phyloP scores from a whole-genome alignment of 169 alveolate genomes.

The Cytauxzoon felis region DNA sequence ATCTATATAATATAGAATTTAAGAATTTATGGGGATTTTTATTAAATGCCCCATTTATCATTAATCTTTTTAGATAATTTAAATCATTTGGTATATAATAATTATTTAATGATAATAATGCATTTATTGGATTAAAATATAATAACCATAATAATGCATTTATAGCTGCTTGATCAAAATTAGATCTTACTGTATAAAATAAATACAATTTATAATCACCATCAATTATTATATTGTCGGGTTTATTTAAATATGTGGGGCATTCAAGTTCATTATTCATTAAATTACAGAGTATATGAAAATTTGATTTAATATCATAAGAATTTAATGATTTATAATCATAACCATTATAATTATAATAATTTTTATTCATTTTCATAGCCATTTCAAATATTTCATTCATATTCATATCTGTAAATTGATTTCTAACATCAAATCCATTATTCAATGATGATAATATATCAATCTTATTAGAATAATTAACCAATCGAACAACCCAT shows the following conservation, averaged over 20 bases:
- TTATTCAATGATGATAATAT: too few species aligned
- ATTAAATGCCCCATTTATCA: background rate
- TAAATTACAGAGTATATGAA: too few species aligned
- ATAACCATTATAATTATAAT: too few species aligned
- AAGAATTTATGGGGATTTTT: background rate
- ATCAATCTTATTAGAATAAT: too few species aligned
- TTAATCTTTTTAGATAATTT: slow-evolving; percentile 1
- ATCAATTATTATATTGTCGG: background rate
- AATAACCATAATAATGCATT: slow-evolving; percentile 34
- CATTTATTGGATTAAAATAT: slow-evolving; percentile 2
- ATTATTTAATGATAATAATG: background rate
- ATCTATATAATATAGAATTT: background rate
- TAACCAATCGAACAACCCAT: too few species aligned
- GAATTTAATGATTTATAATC: too few species aligned
- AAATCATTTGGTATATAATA: slow-evolving; percentile 5
- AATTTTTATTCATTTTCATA: too few species aligned
- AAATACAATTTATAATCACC: background rate
- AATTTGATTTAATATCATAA: too few species aligned
- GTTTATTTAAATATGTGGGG: background rate
- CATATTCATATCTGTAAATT: too few species aligned
- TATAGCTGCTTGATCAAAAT: slow-evolving; percentile 6
- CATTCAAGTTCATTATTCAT: background rate
- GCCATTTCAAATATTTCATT: too few species aligned
- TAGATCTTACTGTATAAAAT: slow-evolving; percentile 7
- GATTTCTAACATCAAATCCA: too few species aligned